Conservation (phyloP, 1,284 basidiomycete genomes). For the Leccinum pachyderme region DNA sequence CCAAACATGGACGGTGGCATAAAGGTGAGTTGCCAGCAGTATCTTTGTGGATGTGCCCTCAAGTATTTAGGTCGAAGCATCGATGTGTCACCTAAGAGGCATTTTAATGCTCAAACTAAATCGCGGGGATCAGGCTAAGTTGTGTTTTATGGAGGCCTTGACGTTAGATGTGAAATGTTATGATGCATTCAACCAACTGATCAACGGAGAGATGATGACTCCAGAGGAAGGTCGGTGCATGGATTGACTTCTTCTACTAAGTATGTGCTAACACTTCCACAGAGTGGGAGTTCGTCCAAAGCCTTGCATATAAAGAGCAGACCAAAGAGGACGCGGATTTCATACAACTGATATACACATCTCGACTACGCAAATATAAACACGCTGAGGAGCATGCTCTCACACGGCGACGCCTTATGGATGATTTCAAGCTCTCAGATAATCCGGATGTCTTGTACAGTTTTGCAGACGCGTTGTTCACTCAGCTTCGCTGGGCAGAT, state of each 20-base stretch:
- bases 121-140: conserved; percentile 84
- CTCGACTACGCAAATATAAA: conserved; percentile 87
- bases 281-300: conserved; percentile 97
- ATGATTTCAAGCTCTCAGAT: conserved; percentile 78
- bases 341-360: conserved; percentile 88
- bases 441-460: conserved; percentile 93
- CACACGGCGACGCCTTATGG: conserved; percentile 70
- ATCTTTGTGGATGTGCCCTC: conserved; percentile 8
- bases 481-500: conserved; percentile 89
- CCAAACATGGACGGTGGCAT: conserved; percentile 83
- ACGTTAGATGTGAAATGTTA: conserved; percentile 96
- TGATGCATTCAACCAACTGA: conserved; percentile 89
- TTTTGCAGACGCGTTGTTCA: conserved; percentile 89
- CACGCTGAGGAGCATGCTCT: conserved; percentile 80
- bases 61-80: conserved; percentile 77
- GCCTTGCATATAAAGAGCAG: conserved; percentile 81
- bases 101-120: conserved; percentile 93
- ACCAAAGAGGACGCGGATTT: conserved; percentile 86
- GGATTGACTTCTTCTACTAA: neutral
- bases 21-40: conserved; percentile 51
- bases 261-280: conserved; percentile 4
- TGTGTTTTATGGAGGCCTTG: conserved; percentile 93
- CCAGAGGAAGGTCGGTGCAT: conserved; percentile 76
- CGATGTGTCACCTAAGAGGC: conserved; percentile 93
- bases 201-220: conserved; percentile 92